Evolutionary conservation across 176 grass and related monocot species (phyloP).

Genomic region (Stipa capillata): DNA sequence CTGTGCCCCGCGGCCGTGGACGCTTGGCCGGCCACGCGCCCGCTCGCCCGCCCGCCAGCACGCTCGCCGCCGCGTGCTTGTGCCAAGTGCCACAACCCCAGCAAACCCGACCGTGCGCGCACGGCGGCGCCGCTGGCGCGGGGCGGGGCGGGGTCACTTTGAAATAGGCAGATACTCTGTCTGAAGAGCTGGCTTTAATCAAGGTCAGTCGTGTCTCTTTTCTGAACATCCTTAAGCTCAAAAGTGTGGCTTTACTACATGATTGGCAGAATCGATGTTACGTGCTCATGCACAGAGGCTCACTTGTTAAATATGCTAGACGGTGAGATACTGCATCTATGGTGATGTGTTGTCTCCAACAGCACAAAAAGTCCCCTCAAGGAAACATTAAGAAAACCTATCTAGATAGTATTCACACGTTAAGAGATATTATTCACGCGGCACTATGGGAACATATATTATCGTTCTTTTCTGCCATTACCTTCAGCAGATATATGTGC

Average conservation of each 20-base stretch:
- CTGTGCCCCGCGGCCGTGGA: no score
- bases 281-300: background rate
- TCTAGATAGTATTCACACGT: background rate
- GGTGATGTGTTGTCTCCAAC: background rate
- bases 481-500: background rate
- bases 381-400: background rate
- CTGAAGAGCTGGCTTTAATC: background rate
- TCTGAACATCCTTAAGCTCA: background rate
- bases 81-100: no score
- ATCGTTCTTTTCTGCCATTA: background rate
- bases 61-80: no score
- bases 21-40: no score
- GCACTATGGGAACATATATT: background rate
- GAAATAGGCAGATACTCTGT: no score
- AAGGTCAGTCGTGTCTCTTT: background rate
- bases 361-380: background rate
- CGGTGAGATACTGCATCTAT: background rate
- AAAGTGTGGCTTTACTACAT: background rate
- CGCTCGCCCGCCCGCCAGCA: no score
- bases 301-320: background rate
- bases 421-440: conserved; percentile 3
- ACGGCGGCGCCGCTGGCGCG: no score
- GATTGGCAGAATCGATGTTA: background rate
- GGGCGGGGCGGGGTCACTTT: no score
- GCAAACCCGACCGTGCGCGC: no score